Base-by-base conservation (phyloP, 2,329 filamentous ascomycete genomes). In the Teratosphaeria pseudoeucalypti region DNA sequence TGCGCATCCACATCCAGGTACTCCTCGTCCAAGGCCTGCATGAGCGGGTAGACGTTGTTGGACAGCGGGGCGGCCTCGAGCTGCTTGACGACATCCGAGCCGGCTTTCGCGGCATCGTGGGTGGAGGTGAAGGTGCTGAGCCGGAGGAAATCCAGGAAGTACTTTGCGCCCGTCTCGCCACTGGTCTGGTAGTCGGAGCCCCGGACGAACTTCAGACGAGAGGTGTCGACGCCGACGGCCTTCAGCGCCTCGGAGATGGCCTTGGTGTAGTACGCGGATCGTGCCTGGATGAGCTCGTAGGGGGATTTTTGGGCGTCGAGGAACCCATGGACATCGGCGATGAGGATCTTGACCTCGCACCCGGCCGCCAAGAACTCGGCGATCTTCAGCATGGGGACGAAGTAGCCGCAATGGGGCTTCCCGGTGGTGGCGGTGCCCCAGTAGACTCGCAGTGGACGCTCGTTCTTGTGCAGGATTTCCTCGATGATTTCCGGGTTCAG, bases 81-180 rank as follows among this genome's bases (percentile, higher is more conserved):
- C 78, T 97, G 91, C 81, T 97, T 97, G 65, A 99, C 92, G 7
- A 97, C 85, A 75, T 97, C 94, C 1, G 90, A 89, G 47, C 92
- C 92, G 0, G 92, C 92, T 75, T 90, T 94, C 75, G 91, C 90
- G 16, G 91, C 90, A 70, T 94, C 86, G 71, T 92, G 85, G 75
- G 91, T 85, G 14, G 86, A 86, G 5, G 88, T 83, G 57, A 89
- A 75, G 3, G 83, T 83, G 54, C 81, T 82, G 64, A 97, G 73
- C 70, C 88, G 85, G 77, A 92, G 92, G 37, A 95, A 76, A 72
- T 97, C 92, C 89, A 96, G 94, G 61, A 86, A 84, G 77, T 96
- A 97, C 52, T 80, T 74, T 19, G 77, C 68, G 23, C 74, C 76
- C 34, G 74, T 83, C 72, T 96, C 91, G 82, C 95, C 96, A 4